phyloP scores from a whole-genome alignment of 192 early-diverging fungal genomes.

The Rhizophagus sp. region DNA sequence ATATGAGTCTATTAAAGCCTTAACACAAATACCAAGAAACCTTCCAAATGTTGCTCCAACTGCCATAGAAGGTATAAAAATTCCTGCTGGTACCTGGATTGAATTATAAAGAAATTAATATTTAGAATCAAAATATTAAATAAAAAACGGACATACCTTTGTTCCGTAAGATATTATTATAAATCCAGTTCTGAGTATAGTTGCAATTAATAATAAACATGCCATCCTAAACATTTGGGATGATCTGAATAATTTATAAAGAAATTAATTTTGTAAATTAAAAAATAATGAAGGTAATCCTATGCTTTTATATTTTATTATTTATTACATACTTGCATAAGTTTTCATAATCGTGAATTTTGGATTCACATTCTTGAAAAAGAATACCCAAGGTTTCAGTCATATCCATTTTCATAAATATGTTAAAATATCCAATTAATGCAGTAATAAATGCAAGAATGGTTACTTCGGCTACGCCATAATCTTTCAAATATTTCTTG shows the following conservation, averaged over 20 bases:
- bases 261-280: not conserved
- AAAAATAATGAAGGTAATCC: not conserved
- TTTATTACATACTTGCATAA: slow-evolving; percentile 54
- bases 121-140: not conserved
- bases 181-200: slow-evolving; percentile 52
- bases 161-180: slow-evolving; percentile 65
- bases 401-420: slow-evolving; percentile 83
- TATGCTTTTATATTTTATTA: no score
- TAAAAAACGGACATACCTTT: slow-evolving; percentile 11
- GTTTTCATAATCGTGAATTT: slow-evolving; percentile 57
- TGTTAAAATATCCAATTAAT: slow-evolving; percentile 67
- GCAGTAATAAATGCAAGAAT: slow-evolving; percentile 66
- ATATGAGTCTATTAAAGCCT: slow-evolving; percentile 61
- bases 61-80: slow-evolving; percentile 94
- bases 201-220: slow-evolving; percentile 54
- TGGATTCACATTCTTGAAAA: slow-evolving; percentile 71
- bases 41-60: slow-evolving; percentile 92
- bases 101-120: not conserved
- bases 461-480: slow-evolving; percentile 69
- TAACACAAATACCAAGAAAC: slow-evolving; percentile 82
- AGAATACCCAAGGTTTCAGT: slow-evolving; percentile 78
- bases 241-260: not conserved
- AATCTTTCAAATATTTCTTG: slow-evolving; percentile 62
- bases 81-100: slow-evolving; percentile 80
- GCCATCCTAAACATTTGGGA: slow-evolving; percentile 40